Evolutionary conservation across 1,139 yeast genomes (phyloP), one percentile per base, ranked within the genome.

Genomic region (Sugiyamaella sp.): DNA sequence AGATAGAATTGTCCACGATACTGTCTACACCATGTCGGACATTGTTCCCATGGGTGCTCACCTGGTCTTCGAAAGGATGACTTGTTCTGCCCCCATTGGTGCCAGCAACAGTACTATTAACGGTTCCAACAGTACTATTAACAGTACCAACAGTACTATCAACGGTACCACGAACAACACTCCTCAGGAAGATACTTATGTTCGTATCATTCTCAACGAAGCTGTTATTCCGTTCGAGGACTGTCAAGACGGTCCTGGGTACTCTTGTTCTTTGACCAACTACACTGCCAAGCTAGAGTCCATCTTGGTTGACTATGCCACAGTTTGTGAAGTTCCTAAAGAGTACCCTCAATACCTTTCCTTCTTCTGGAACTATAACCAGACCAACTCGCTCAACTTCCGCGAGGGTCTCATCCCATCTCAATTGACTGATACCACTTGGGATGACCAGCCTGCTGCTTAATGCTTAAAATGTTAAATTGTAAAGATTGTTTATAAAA

Each of bases 11-110:
- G 70, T 70, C 3, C 74, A 77, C 60, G 70, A 72, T 53, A 70
- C 76, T 51, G 70, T 73, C 14, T 82, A 77, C 71, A 74, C 71
- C 51, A 76, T 76, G 46, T 71, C 75, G 1, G 77, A 78, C 50
- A 65, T 79, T 29, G 73, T 75, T 9, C 87, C 87, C 29, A 80
- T 79, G 79, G 85, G 84, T 32, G 84, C 80, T 6, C 75, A 82
- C 62, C 58, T 81, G 29, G 71, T 75, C 55, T 70, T 80, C 24
- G 86, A 83, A 67, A 78, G 80, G 60, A 74, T 77, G 60, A 66
- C 68, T 49, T 77, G 81, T 62, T 10, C 21, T 29, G 33, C 35
- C 10, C 20, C 45, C 33, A n/a, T 14, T 12, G 50, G 35, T 29
- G 35, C 35, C n/a, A 8, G 14, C 8, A 29, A 29, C 35, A 29